These are phyloP conservation scores for Leptodontidium sp. DNA, from an alignment of 2,329 filamentous ascomycete genomes.

Conservation along the genomic window DNA sequence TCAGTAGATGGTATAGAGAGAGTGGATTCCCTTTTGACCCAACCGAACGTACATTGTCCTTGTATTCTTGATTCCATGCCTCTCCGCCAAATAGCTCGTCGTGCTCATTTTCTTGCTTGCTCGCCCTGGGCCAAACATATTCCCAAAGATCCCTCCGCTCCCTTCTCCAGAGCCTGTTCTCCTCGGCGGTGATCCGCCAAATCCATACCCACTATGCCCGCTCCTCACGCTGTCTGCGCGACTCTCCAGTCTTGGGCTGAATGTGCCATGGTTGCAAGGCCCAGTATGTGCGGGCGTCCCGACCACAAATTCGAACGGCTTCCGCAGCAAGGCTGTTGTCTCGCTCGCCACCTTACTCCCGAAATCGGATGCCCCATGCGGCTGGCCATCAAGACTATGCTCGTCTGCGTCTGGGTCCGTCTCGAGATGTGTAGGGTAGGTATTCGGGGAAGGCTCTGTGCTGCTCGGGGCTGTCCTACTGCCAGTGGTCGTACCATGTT, in stretches of 20 bases:
- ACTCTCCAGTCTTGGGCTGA: slow-evolving; percentile 69
- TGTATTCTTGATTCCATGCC: slow-evolving; percentile 77
- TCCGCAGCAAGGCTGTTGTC: slow-evolving; percentile 60
- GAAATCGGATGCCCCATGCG: slow-evolving; percentile 22
- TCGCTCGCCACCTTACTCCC: slow-evolving; percentile 50
- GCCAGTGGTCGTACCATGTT: not conserved
- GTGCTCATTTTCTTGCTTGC: slow-evolving; percentile 72
- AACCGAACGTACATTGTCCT: slow-evolving; percentile 70
- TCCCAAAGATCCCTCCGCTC: slow-evolving; percentile 38
- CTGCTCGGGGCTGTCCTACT: slow-evolving; percentile 31
- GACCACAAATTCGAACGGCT: slow-evolving; percentile 44
- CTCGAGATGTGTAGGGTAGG: slow-evolving; percentile 35
- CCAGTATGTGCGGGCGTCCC: slow-evolving; percentile 44
- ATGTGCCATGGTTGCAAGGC: slow-evolving; percentile 76
- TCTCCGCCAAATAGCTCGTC: slow-evolving; percentile 74
- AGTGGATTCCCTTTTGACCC: not conserved
- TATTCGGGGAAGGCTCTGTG: slow-evolving; percentile 37
- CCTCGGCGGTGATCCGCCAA: slow-evolving; percentile 36
- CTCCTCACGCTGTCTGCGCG: slow-evolving; percentile 42
- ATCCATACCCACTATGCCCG: slow-evolving; percentile 36
- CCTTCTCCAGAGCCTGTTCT: slow-evolving; percentile 26
- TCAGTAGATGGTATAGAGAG: slow-evolving; percentile 29
- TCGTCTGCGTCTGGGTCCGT: slow-evolving; percentile 30
- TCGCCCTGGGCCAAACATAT: slow-evolving; percentile 34
- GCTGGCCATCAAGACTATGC: slow-evolving; percentile 21